Evolutionary conservation across 2,329 filamentous ascomycete species (phyloP).

Genomic region (Cucurbitaria berberidis): DNA sequence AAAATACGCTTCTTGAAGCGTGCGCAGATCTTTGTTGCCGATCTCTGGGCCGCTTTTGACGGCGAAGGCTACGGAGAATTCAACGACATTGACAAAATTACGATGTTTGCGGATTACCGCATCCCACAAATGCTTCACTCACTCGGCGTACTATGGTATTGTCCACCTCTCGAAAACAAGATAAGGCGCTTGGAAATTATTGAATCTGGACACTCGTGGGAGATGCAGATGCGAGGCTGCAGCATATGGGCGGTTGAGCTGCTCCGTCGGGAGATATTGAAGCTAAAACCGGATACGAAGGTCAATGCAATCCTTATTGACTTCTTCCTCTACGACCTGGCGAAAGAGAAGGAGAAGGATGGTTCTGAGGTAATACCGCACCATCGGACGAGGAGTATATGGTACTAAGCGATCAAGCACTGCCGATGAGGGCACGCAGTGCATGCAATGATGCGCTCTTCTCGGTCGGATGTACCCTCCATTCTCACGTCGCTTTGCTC

Average conservation of each 20-base stretch:
- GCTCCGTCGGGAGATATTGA: conserved; percentile 79
- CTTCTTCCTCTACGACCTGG: conserved; percentile 94
- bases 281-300: conserved; percentile 70
- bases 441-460: background rate
- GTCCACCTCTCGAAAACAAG: conserved; percentile 74
- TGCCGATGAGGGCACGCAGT: background rate
- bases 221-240: conserved; percentile 87
- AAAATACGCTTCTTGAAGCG: conserved; percentile 87
- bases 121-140: conserved; percentile 91
- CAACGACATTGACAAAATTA: conserved; percentile 90
- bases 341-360: conserved; percentile 77
- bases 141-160: conserved; percentile 83
- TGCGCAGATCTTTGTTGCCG: conserved; percentile 93
- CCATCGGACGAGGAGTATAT: conserved; percentile 90
- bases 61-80: conserved; percentile 81
- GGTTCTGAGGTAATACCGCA: conserved; percentile 66
- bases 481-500: background rate
- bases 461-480: background rate
- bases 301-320: conserved; percentile 93
- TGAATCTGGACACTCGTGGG: conserved; percentile 75
- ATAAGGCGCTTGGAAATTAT: conserved; percentile 71
- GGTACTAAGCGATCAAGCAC: conserved; percentile 67
- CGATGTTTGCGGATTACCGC: conserved; percentile 98
- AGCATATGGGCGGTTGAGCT: conserved; percentile 97
- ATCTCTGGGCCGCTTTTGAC: conserved; percentile 95